Evolutionary conservation across 495 filamentous ascomycete genomes (phyloP), one percentile per base, ranked within the genome.

Genomic region (Penicillium simplicissimum): DNA sequence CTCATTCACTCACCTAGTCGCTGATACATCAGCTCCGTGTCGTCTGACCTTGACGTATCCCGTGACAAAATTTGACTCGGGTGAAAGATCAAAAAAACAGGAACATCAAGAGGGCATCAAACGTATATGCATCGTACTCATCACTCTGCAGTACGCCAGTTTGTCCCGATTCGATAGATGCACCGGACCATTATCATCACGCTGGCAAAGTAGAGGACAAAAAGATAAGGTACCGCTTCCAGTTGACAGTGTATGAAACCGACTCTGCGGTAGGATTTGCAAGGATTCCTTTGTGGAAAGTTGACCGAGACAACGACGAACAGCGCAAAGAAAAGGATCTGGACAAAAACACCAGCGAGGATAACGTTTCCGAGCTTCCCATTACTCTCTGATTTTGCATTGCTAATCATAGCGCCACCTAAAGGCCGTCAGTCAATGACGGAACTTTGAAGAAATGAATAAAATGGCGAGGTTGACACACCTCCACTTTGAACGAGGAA

Each of bases 61-160:
- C 47, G 47, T 7, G 17, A 51, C 8, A 52, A 2, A 14, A 64
- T 31, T 11, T 61, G 47, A 23, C 49, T 54, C 1, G 71, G 71
- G 42, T 72, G 67, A 28, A 64, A 64, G 8, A 74, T 36, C 38
- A 72, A 77, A 61, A 87, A 84, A 1, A 82, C 59, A 0, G 3
- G 17, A 84, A 59, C 86, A 91, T 90, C 25, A 85, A 63, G 23
- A 75, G 28, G 28, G 79, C 67, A 65, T 91, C 88, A 65, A 90
- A 89, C 6, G 87, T 63, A 69, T 88, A 89, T 43, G 88, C 57
- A 57, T 79, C 82, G 64, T 77, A 78, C 74, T 90, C 87, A 54
- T 84, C 78, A 9, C 56, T 65, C 31, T 87, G 64, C 19, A 84
- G 36, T 60, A 69, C 73, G 0, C 87, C 85, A 11, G 72, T 68